Conservation (phyloP, 257 asterid species). For the Salvia hispanica region DNA sequence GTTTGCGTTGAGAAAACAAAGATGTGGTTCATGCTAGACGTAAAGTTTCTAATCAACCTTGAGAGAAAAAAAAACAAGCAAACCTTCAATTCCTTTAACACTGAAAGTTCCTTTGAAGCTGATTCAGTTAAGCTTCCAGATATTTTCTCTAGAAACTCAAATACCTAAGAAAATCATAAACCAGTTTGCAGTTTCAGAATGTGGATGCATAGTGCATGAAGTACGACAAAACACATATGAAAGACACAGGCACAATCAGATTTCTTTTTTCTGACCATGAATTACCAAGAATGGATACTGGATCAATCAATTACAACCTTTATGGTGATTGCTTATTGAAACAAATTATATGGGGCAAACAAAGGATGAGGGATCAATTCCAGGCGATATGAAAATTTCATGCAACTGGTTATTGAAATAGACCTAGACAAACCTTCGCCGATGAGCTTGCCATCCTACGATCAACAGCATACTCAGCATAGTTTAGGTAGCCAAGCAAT, state of each 20-base stretch:
- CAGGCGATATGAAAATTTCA: conserved; percentile 22
- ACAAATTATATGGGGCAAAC: conserved; percentile 4
- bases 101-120: conserved; percentile 75
- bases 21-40: conserved; percentile 12
- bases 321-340: conserved; percentile 5
- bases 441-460: conserved; percentile 83
- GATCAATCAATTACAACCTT: background rate
- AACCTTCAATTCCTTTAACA: conserved; percentile 86
- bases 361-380: conserved; percentile 11
- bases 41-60: conserved; percentile 18
- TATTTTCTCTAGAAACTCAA: conserved; percentile 81
- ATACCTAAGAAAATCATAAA: conserved; percentile 52
- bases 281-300: background rate
- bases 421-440: conserved; percentile 61
- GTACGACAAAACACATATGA: conserved; percentile 17
- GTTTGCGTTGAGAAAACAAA: conserved; percentile 19
- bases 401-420: conserved; percentile 19
- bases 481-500: conserved; percentile 82
- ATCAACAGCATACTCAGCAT: conserved; percentile 74
- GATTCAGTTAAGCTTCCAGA: conserved; percentile 76
- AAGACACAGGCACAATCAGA: background rate
- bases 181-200: conserved; percentile 12
- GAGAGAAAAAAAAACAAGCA: conserved; percentile 31
- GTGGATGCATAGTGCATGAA: conserved; percentile 7
- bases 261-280: conserved; percentile 14